Base-by-base conservation (phyloP, 208 protist genomes). In the Crithidia expoeki region DNA sequence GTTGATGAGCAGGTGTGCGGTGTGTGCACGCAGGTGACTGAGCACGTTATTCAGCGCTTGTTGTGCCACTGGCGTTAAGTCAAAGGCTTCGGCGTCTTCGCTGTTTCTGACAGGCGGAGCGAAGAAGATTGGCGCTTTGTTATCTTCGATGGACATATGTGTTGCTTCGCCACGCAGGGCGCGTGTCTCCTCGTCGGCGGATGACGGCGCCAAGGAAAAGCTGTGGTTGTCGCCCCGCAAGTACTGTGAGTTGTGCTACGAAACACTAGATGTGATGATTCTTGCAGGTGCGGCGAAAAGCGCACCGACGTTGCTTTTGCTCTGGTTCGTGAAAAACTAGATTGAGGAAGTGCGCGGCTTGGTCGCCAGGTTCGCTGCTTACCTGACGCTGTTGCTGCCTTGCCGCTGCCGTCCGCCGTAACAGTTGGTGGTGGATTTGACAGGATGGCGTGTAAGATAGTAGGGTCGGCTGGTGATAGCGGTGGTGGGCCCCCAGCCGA, bases 401-500 rank as follows among this genome's bases (percentile, higher is more conserved):
- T 34, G 34, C 10, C 55, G 34, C 5, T 42, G 27, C 33, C 27
- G 34, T 44, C 47, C 21, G 52, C 30, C 16, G 30, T 36, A 1
- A n/a, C 12, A 2, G 42, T 58, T 0, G 71, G 58, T 14, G n/a
- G 70, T 46, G 46, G 28, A 30, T 67, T 33, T 3, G 72, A 64
- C 63, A 84, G 49, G 36, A 79, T 75, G 21, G 63, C 69, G 50
- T 71, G 52, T 60, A 84, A 50, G n/a, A 84, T 68, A 14, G 67
- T 72, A 11, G 73, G 46, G 51, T 84, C 79, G 0, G 79, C 71
- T 19, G 79, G 79, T 3, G 79, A 84, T 16, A 84, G 64, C 32
- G 75, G 74, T 6, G 79, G 79, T 19, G 77, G 72, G 5, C 47
- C 68, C 44, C 76, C 49, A 36, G 38, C 23, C 12, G 17, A 44